phyloP scores from a whole-genome alignment of 306 rosid species.

The Castanea sativa region DNA sequence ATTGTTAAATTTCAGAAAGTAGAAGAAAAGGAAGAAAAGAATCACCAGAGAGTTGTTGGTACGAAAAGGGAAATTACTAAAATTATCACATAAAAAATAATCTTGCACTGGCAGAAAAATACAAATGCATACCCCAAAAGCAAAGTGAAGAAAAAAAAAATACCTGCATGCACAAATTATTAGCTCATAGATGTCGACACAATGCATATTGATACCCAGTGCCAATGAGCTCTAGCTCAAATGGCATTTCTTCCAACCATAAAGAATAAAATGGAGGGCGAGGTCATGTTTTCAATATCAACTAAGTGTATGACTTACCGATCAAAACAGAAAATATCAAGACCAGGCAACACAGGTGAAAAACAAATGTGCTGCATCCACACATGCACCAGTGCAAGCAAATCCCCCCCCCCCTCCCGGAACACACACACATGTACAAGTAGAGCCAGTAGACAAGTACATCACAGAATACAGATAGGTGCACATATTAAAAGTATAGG shows the following conservation, averaged over 20 bases:
- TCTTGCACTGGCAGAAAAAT: neutral
- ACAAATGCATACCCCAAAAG: neutral
- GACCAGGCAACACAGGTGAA: neutral
- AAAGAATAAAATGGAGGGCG: too few species aligned
- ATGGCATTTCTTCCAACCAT: too few species aligned
- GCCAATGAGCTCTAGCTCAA: too few species aligned
- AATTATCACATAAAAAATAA: neutral
- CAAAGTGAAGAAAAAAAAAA: neutral
- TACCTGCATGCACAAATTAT: neutral
- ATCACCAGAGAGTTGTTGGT: neutral
- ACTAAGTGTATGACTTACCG: too few species aligned
- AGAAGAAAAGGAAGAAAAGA: slow-evolving; percentile 5
- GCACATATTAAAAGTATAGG: too few species aligned
- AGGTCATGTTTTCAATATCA: too few species aligned
- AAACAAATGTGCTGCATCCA: too few species aligned
- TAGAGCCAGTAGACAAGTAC: neutral
- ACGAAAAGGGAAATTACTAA: slow-evolving; percentile 2
- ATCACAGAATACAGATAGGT: neutral
- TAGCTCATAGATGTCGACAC: too few species aligned
- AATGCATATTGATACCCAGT: too few species aligned
- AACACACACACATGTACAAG: neutral
- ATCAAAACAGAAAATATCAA: neutral
- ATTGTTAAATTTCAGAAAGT: neutral
- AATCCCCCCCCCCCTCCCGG: neutral
- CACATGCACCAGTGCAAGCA: too few species aligned